Percentiles rank a stretch among this genome's conserved stretches.
These are phyloP conservation scores for Bigelowiella natans DNA, from an alignment of 78 protist species.

Conservation along the genomic window DNA sequence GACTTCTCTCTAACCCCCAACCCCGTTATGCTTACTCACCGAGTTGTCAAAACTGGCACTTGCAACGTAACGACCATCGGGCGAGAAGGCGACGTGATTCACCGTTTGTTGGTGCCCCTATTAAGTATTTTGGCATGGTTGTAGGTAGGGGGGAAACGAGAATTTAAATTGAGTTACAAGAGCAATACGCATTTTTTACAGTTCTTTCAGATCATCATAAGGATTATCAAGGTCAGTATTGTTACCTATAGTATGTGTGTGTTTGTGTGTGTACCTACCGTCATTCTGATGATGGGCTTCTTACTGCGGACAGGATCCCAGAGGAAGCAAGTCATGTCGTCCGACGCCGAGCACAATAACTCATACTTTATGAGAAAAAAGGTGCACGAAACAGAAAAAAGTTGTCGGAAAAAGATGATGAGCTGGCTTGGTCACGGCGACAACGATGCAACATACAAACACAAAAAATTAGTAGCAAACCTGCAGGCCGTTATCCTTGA, in stretches of 20 bases:
- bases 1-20: too few relatives aligned
- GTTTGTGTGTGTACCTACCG: neutral
- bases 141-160: neutral
- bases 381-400: too few relatives aligned
- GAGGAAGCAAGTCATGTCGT: slow-evolving; percentile 85
- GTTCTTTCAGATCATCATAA: neutral
- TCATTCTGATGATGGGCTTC: neutral
- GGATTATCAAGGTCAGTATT: neutral
- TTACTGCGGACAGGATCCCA: slow-evolving; percentile 56
- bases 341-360: slow-evolving; percentile 65
- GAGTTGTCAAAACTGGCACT: slow-evolving; percentile 40
- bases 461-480: too few relatives aligned
- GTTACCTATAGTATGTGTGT: neutral
- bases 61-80: slow-evolving; percentile 35
- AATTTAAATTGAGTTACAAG: neutral
- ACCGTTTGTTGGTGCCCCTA: too few relatives aligned
- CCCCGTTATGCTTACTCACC: too few relatives aligned
- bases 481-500: neutral
- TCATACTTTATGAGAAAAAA: too few relatives aligned
- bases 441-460: too few relatives aligned
- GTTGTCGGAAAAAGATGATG: too few relatives aligned
- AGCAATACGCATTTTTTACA: neutral
- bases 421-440: too few relatives aligned
- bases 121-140: neutral
- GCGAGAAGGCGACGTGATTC: slow-evolving; percentile 28